Conservation (phyloP, 2,329 filamentous ascomycete species). For the Akanthomyces uredinophilus region DNA sequence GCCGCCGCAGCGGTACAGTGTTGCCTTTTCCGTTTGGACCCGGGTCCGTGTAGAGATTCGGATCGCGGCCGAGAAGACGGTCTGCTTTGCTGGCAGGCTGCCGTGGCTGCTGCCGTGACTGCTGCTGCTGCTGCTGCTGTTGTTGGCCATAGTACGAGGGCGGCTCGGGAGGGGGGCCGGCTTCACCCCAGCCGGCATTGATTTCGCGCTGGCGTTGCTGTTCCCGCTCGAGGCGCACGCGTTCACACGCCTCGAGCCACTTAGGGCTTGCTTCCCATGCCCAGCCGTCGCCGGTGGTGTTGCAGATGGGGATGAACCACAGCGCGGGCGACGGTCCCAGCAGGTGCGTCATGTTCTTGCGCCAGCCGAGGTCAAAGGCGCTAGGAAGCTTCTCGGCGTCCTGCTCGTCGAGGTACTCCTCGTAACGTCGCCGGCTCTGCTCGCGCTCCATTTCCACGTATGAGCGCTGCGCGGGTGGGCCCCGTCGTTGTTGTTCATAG, state of each 20-base stretch:
- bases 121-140: conserved; percentile 28
- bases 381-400: conserved; percentile 85
- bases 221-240: conserved; percentile 52
- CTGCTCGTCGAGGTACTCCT: conserved; percentile 80
- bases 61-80: conserved; percentile 52
- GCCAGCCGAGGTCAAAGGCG: conserved; percentile 86
- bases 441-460: conserved; percentile 53
- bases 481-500: conserved; percentile 14
- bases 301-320: conserved; percentile 78
- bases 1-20: conserved; percentile 41
- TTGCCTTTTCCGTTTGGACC: not conserved
- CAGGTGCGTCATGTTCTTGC: conserved; percentile 71
- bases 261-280: conserved; percentile 78
- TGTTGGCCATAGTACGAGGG: conserved; percentile 15
- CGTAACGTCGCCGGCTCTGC: conserved; percentile 50
- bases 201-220: conserved; percentile 59
- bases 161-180: conserved; percentile 24
- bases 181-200: conserved; percentile 61
- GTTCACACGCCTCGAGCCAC: conserved; percentile 69
- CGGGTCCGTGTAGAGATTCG: conserved; percentile 43
- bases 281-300: conserved; percentile 90
- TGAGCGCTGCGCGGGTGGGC: conserved; percentile 40
- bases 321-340: conserved; percentile 69
- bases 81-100: conserved; percentile 46
- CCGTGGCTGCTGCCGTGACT: not conserved